Percentiles rank a stretch among this genome's conserved stretches.
Conservation (phyloP, 805 yeast genomes). For the Jamesozyma spencerorum region DNA sequence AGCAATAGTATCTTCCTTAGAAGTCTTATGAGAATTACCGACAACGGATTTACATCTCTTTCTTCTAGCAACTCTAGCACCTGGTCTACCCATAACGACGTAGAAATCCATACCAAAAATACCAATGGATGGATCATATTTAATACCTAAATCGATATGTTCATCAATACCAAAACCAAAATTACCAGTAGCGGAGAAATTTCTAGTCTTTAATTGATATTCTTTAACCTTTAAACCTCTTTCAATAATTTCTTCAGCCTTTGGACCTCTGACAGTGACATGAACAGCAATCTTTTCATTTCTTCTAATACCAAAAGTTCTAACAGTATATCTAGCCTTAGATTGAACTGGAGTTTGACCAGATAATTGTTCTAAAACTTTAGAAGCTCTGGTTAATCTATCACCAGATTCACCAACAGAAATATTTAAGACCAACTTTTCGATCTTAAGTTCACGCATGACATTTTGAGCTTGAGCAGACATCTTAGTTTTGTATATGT, state of each 20-base stretch:
- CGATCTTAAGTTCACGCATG: constrained; percentile 98
- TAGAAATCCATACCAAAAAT: constrained; percentile 99
- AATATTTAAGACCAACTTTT: constrained; percentile 98
- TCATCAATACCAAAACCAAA: constrained; percentile 99
- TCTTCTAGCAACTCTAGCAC: constrained; percentile 97
- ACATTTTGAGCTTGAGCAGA: constrained; percentile 69
- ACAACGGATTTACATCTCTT: constrained; percentile 84
- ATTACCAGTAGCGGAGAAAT: constrained; percentile 99
- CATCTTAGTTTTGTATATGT: constrained; percentile 29
- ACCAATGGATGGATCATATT: constrained; percentile 98
- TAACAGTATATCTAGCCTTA: constrained; percentile 99
- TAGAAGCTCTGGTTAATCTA: constrained; percentile 99
- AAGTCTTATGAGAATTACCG: constrained; percentile 88
- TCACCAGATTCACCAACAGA: constrained; percentile 99
- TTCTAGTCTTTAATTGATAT: constrained; percentile 87
- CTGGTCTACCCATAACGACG: constrained; percentile 99
- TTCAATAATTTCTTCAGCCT: constrained; percentile 98
- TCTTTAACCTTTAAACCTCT: constrained; percentile 99
- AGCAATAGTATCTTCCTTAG: constrained; percentile 86
- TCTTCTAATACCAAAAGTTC: constrained; percentile 99
- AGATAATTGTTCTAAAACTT: constrained; percentile 98
- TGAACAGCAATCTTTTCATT: constrained; percentile 99
- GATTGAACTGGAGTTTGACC: constrained; percentile 99
- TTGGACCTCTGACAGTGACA: constrained; percentile 99
- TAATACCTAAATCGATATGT: constrained; percentile 99